phyloP scores from a whole-genome alignment of 1,139 yeast genomes.

The Pneumocystis oryctolagi region DNA sequence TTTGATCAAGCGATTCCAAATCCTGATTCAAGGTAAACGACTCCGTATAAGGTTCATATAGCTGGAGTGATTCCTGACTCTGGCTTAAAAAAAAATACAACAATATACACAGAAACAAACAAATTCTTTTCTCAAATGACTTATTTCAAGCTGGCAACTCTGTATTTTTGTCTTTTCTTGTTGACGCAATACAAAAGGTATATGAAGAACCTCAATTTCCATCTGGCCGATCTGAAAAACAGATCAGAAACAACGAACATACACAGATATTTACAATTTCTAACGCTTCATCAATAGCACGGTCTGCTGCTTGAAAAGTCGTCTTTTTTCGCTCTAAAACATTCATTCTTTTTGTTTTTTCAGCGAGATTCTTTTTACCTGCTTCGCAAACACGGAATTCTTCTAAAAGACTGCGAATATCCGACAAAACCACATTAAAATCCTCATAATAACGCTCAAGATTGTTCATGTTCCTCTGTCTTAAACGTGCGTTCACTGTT shows the following conservation, averaged over 20 bases:
- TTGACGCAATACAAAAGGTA: conserved; percentile 57
- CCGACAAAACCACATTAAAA: neutral
- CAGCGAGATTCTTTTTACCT: neutral
- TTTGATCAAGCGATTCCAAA: conserved; percentile 44
- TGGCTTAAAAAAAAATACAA: conserved; percentile 28
- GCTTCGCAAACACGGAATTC: neutral
- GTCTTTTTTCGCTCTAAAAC: conserved; percentile 32
- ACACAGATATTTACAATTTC: conserved; percentile 34
- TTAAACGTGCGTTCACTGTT: no score
- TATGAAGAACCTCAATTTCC: conserved; percentile 63
- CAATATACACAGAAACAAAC: neutral
- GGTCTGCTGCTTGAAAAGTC: conserved; percentile 45
- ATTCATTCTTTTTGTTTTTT: neutral
- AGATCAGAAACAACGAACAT: neutral
- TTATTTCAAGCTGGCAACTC: conserved; percentile 35
- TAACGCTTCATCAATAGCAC: conserved; percentile 59
- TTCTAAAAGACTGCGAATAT: neutral
- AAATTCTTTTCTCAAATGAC: conserved; percentile 12
- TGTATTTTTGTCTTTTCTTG: conserved; percentile 57
- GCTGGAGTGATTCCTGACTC: conserved; percentile 55
- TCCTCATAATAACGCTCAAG: neutral
- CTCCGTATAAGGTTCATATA: conserved; percentile 24
- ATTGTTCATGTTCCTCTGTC: neutral
- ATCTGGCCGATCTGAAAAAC: conserved; percentile 33
- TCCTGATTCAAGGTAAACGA: conserved; percentile 23